A percentile compares a stretch with the other conserved stretches of the same genome.
These are phyloP conservation scores for Backusella australiensis DNA, from an alignment of 192 early-diverging fungal genomes.

Conservation along the genomic window DNA sequence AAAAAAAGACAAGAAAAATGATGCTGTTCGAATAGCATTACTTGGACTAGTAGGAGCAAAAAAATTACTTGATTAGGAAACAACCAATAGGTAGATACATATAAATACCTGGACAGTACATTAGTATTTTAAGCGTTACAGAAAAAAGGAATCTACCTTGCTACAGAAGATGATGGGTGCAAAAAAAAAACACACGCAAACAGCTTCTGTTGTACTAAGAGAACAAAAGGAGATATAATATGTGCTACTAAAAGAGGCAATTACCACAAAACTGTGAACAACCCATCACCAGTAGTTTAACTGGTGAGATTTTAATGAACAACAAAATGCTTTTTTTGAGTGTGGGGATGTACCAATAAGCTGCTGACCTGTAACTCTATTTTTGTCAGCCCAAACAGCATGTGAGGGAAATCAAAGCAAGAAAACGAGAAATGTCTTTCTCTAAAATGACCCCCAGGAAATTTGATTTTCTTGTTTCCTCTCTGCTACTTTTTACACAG, in stretches of 20 bases:
- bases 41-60: not conserved
- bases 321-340: not conserved
- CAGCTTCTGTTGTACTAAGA: not conserved
- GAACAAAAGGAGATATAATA: not conserved
- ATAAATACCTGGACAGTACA: no score
- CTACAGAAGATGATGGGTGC: not conserved
- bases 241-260: not conserved
- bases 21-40: no score
- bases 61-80: not conserved
- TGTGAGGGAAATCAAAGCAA: not conserved
- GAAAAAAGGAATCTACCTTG: not conserved
- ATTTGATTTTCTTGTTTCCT: not conserved
- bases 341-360: not conserved
- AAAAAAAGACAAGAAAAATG: not conserved
- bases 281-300: not conserved
- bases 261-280: not conserved
- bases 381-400: not conserved
- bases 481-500: not conserved
- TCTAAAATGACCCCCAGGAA: not conserved
- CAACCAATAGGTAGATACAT: not conserved
- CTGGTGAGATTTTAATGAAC: not conserved
- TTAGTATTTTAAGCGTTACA: not conserved
- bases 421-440: not conserved
- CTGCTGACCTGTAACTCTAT: not conserved
- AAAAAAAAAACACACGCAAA: not conserved